Evolutionary conservation across 176 grass and related monocot species (phyloP).

Genomic region (Cenchrus fungigraminus): DNA sequence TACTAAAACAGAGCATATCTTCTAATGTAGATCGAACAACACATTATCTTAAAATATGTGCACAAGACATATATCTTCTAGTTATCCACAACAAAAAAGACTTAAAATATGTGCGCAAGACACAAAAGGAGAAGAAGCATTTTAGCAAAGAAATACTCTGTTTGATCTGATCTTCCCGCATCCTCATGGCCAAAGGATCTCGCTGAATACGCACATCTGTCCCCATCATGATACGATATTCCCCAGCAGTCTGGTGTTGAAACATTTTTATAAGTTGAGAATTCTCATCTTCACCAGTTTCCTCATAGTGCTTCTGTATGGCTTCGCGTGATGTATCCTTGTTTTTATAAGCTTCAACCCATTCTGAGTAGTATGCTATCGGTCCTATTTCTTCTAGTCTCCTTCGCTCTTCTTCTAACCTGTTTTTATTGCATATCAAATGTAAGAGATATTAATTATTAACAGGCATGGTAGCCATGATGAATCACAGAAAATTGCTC

Average conservation of each 20-base stretch:
- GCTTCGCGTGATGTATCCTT: conserved; percentile 79
- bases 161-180: conserved; percentile 92
- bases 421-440: conserved; percentile 54
- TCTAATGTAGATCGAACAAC: conserved; percentile 4
- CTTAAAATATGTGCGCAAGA: background rate
- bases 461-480: conserved; percentile 6
- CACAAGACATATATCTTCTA: too few species aligned
- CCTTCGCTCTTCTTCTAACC: conserved; percentile 71
- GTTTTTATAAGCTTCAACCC: conserved; percentile 84
- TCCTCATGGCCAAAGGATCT: conserved; percentile 89
- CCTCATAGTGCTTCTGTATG: conserved; percentile 78
- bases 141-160: conserved; percentile 65
- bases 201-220: conserved; percentile 73
- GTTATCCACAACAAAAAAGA: conserved; percentile 13
- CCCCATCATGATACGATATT: conserved; percentile 92
- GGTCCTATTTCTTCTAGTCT: conserved; percentile 90
- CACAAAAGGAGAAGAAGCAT: background rate
- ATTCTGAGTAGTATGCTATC: conserved; percentile 94
- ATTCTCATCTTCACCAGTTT: conserved; percentile 85
- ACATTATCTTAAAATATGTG: background rate
- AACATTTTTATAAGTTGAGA: conserved; percentile 92
- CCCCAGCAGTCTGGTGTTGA: conserved; percentile 78
- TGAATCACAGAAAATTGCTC: conserved; percentile 13
- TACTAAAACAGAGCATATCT: conserved; percentile 25
- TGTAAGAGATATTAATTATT: conserved; percentile 32